Conservation (phyloP, 2,329 filamentous ascomycete genomes). For the Verticillium klebahnii region DNA sequence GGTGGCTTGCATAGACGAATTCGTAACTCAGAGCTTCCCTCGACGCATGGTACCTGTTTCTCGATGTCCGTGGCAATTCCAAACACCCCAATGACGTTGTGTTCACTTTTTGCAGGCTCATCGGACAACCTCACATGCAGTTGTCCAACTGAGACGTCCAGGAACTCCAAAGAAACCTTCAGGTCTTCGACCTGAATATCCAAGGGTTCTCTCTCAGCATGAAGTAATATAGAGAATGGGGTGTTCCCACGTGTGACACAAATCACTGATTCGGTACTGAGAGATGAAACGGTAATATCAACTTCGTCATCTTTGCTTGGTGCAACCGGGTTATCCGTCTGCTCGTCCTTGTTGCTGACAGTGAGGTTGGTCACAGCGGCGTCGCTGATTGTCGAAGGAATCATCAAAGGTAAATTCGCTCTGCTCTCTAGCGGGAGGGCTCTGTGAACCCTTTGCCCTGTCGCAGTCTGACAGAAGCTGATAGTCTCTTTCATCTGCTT, state of each 20-base stretch:
- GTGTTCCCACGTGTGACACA: neutral
- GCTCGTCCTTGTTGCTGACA: neutral
- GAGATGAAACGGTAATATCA: neutral
- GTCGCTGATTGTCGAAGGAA: neutral
- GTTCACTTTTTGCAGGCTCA: no score
- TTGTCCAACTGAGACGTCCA: no score
- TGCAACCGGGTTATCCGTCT: neutral
- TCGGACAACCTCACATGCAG: no score
- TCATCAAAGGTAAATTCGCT: neutral
- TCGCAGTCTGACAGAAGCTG: no score
- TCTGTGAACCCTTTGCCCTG: neutral
- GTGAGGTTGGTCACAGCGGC: neutral
- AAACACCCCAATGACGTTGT: no score
- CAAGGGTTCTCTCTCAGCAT: no score
- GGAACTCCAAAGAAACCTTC: no score
- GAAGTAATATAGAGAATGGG: neutral
- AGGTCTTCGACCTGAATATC: no score
- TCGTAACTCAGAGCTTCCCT: no score
- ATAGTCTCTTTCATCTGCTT: neutral
- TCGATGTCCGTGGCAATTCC: no score
- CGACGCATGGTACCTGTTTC: no score
- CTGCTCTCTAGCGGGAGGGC: neutral
- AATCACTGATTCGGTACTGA: neutral
- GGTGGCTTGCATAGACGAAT: no score
- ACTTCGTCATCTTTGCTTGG: neutral